Conservation (phyloP, 2,329 filamentous ascomycete genomes). For the Penicillium sp. region DNA sequence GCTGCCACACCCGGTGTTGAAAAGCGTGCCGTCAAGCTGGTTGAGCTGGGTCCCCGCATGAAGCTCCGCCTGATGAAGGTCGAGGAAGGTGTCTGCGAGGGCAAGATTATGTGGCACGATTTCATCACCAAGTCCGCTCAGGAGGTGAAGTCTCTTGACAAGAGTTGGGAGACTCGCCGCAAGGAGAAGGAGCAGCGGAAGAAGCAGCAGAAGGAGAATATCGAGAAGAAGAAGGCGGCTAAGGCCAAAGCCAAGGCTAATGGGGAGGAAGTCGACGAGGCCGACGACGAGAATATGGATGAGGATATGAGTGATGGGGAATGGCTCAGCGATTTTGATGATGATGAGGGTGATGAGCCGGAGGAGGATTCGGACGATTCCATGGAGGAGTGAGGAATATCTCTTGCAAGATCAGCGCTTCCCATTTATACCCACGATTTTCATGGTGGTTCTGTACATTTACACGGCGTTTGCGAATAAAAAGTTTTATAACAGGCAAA, state of each 20-base stretch:
- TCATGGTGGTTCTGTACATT: constrained; percentile 21
- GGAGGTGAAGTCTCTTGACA: constrained; percentile 77
- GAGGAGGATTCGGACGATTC: constrained; percentile 44
- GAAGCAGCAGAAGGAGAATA: constrained; percentile 83
- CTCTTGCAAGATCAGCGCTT: neutral
- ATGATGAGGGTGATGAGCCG: constrained; percentile 52
- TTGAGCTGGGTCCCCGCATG: constrained; percentile 91
- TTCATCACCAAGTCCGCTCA: constrained; percentile 81
- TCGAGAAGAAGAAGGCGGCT: constrained; percentile 78
- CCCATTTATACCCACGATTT: constrained; percentile 21
- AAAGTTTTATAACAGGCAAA: constrained; percentile 11
- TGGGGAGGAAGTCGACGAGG: constrained; percentile 49
- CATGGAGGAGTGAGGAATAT: constrained; percentile 41
- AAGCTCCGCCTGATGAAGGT: constrained; percentile 89
- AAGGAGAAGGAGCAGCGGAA: constrained; percentile 85
- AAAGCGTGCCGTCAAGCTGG: constrained; percentile 84
- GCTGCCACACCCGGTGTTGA: constrained; percentile 60
- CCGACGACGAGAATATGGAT: constrained; percentile 56
- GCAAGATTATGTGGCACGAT: constrained; percentile 97
- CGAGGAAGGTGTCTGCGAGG: constrained; percentile 86
- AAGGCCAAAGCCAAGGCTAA: constrained; percentile 52
- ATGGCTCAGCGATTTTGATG: constrained; percentile 54
- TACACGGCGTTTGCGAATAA: constrained; percentile 16
- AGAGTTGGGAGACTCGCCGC: constrained; percentile 78
- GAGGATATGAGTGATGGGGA: constrained; percentile 56